phyloP scores from a whole-genome alignment of 2,329 filamentous ascomycete species.

The Cordyceps cicadae region DNA sequence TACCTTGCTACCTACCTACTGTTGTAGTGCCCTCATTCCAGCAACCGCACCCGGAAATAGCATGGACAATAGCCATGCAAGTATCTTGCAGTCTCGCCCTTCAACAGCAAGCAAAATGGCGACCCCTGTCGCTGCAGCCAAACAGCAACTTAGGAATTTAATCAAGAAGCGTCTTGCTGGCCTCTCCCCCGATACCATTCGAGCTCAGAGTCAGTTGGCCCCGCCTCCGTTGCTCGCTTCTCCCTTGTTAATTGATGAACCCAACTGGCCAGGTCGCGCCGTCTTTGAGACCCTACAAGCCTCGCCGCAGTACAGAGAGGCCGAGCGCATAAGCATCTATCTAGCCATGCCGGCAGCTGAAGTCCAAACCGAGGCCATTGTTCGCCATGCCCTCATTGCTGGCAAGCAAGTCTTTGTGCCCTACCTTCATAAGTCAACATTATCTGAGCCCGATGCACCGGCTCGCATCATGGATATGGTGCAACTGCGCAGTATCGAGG shows the following conservation, averaged over 20 bases:
- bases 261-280: constrained; percentile 37
- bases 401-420: constrained; percentile 90
- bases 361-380: constrained; percentile 74
- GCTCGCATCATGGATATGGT: constrained; percentile 88
- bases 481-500: constrained; percentile 59
- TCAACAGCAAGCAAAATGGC: constrained; percentile 34
- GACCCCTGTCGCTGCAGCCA: constrained; percentile 53
- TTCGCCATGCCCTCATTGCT: constrained; percentile 64
- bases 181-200: constrained; percentile 54
- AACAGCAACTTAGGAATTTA: constrained; percentile 63
- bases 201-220: constrained; percentile 60
- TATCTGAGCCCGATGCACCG: constrained; percentile 45
- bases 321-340: constrained; percentile 73
- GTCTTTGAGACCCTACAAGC: constrained; percentile 58
- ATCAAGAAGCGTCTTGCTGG: constrained; percentile 60
- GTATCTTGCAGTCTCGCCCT: background rate
- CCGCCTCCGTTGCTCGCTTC: background rate
- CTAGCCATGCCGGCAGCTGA: constrained; percentile 87
- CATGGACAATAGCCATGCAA: background rate
- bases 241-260: constrained; percentile 2
- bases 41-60: too few species aligned
- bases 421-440: constrained; percentile 62
- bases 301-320: constrained; percentile 66
- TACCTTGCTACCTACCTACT: too few species aligned
- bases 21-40: background rate